Evolutionary conservation across 2,329 filamentous ascomycete genomes (phyloP), one percentile per base, ranked within the genome.

Genomic region (Paecilomyces niveus): DNA sequence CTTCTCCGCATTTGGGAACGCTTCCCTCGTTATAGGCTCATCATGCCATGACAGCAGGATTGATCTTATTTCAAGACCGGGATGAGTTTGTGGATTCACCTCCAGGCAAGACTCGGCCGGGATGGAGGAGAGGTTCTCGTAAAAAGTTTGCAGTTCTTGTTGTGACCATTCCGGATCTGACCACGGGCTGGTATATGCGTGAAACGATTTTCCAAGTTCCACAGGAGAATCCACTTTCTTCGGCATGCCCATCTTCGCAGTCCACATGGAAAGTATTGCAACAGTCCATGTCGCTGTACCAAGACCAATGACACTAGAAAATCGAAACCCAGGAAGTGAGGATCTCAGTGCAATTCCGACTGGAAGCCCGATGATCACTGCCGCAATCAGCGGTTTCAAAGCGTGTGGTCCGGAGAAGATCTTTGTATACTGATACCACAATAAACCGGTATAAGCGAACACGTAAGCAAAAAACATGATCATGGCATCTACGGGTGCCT

Each of bases 391-490:
- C 5, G 79, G 78, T 62, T 78, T 78, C 51, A 82, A 68, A 1
- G 78, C 77, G 57, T 78, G 72, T 1, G 78, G 76, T 0, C 80
- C 81, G 7, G 77, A 76, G 64, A 81, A 83, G 50, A 83, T 81
- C 66, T 78, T 80, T 45, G 73, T 80, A 67, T 80, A 81, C 64
- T 81, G 81, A 59, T 82, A 83, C 67, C 79, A 80, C 7, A 83
- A 71, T 32, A 83, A 66, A 3, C 81, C 82, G 22, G 78, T 81
- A 62, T 82, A 82, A 7, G 80, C 73, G 15, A 74, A 66, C 11
- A 81, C 72, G 53, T 82, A 82, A 3, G 76, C 65, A 24, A 81
- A 70, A 65, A 81, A 84, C 70, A 83, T 78, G 59, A 77, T 74
- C 58, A 78, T 74, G 3, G 76, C 78, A 54, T 73, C 64, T 9